Percentiles rank a stretch among this genome's conserved stretches.
Conservation (phyloP, 441 rosid species). For the Adansonia grandidieri region DNA sequence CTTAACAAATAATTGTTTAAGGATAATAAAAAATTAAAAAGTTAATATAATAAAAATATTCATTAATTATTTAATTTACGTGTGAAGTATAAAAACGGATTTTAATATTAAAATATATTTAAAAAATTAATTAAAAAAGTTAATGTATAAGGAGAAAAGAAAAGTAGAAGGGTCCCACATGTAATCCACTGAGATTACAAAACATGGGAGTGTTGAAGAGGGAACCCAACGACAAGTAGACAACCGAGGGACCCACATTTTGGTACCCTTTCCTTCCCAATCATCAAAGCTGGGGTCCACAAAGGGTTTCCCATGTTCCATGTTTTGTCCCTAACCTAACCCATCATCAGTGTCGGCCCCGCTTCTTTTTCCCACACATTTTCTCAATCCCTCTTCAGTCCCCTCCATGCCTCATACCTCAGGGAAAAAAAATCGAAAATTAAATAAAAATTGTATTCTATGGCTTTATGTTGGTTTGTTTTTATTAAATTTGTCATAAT, state of each 20-base stretch:
- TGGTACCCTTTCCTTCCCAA: conserved; percentile 48
- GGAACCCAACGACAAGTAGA: conserved; percentile 26
- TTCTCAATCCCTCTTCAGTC: neutral
- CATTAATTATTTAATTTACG: too few species aligned
- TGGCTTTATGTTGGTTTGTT: too few species aligned
- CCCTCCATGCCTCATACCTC: too few species aligned
- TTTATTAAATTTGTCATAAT: too few species aligned
- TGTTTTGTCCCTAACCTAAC: conserved; percentile 27
- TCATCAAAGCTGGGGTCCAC: conserved; percentile 50
- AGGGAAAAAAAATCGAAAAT: too few species aligned
- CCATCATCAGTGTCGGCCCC: conserved; percentile 21
- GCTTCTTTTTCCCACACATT: neutral
- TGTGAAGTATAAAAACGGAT: too few species aligned
- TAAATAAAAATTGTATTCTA: too few species aligned
- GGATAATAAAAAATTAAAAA: neutral
- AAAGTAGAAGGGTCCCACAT: neutral
- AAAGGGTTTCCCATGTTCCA: conserved; percentile 38
- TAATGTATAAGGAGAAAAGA: too few species aligned
- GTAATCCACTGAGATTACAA: neutral
- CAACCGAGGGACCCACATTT: conserved; percentile 42
- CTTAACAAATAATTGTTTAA: too few species aligned
- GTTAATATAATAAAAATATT: too few species aligned
- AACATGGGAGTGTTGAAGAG: neutral
- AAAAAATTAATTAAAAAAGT: neutral
- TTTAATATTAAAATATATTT: too few species aligned